Percentiles rank a stretch among this genome's conserved stretches.
Evolutionary conservation across 148 eudicot genomes (phyloP).

Genomic region (Nepenthes mirabilis): DNA sequence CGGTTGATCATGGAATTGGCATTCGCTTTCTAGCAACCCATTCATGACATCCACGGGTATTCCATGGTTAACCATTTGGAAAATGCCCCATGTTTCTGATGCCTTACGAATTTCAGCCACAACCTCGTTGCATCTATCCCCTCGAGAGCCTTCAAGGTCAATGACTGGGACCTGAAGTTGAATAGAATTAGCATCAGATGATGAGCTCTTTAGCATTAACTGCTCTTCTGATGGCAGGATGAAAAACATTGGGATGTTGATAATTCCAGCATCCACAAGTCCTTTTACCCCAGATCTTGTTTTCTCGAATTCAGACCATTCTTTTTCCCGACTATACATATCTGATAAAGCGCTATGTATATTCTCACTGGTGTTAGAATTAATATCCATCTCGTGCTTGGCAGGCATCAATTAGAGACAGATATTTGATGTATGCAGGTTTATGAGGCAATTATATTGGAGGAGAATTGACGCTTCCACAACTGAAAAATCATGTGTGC

Average conservation of each 20-base stretch:
- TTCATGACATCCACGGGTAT: conserved; percentile 19
- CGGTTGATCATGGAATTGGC: conserved; percentile 37
- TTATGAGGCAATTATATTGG: too few relatives aligned
- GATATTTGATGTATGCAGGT: too few relatives aligned
- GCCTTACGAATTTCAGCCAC: conserved; percentile 24
- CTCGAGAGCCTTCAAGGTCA: conserved; percentile 14
- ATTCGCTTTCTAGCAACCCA: conserved; percentile 16
- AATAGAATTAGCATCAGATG: not conserved
- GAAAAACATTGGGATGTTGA: conserved; percentile 23
- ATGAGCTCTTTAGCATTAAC: not conserved
- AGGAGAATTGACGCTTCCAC: too few relatives aligned
- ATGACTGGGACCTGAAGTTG: conserved; percentile 19
- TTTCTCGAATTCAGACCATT: conserved; percentile 16
- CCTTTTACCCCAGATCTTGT: conserved; percentile 48
- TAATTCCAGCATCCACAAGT: conserved; percentile 31
- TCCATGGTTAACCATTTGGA: conserved; percentile 40
- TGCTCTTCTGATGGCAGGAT: conserved; percentile 5
- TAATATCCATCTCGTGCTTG: too few relatives aligned
- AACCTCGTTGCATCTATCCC: conserved; percentile 12
- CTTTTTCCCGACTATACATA: conserved; percentile 11
- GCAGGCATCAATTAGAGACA: too few relatives aligned
- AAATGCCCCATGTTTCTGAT: conserved; percentile 34
- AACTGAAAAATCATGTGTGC: too few relatives aligned
- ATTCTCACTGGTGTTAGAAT: too few relatives aligned
- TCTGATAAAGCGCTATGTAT: not conserved